A percentile compares a stretch with the other conserved stretches of the same genome.
Evolutionary conservation across 2,329 filamentous ascomycete genomes (phyloP).

Genomic region (Zymoseptoria pseudotritici): DNA sequence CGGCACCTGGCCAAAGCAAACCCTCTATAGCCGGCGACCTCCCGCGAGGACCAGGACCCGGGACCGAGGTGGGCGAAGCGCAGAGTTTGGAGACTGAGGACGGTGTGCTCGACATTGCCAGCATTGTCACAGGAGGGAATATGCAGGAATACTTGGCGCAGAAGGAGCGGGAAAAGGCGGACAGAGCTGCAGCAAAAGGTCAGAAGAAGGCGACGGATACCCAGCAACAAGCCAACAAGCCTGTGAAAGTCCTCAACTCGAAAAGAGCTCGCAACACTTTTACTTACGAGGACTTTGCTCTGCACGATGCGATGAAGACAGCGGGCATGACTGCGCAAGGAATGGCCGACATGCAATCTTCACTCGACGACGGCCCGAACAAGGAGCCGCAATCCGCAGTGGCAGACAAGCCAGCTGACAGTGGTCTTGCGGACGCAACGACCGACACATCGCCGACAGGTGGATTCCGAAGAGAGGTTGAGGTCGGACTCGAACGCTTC

Average conservation of each 20-base stretch:
- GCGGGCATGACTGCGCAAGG: constrained; percentile 41
- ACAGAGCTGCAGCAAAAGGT: constrained; percentile 50
- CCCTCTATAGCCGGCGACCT: constrained; percentile 36
- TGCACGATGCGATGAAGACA: constrained; percentile 47
- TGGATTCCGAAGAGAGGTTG: constrained; percentile 54
- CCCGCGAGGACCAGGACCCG: constrained; percentile 47
- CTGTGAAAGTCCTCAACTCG: constrained; percentile 59
- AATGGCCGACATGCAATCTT: constrained; percentile 45
- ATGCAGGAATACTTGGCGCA: constrained; percentile 76
- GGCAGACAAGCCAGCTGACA: constrained; percentile 31
- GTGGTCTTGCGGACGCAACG: constrained; percentile 16
- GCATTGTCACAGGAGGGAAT: constrained; percentile 66
- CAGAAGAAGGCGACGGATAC: constrained; percentile 45
- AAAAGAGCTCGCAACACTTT: constrained; percentile 65
- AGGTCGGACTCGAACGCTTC: constrained; percentile 70
- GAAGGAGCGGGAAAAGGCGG: constrained; percentile 71
- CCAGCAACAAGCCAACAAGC: constrained; percentile 49
- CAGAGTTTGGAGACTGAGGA: constrained; percentile 53
- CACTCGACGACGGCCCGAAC: constrained; percentile 41
- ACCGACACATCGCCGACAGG: constrained; percentile 18
- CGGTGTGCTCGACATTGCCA: constrained; percentile 76
- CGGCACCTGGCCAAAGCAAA: constrained; percentile 36
- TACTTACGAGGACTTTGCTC: constrained; percentile 61
- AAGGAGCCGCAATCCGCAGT: constrained; percentile 30
- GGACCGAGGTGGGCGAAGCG: constrained; percentile 48